phyloP scores from a whole-genome alignment of 2,329 filamentous ascomycete genomes.

The Paramyrothecium roridum region DNA sequence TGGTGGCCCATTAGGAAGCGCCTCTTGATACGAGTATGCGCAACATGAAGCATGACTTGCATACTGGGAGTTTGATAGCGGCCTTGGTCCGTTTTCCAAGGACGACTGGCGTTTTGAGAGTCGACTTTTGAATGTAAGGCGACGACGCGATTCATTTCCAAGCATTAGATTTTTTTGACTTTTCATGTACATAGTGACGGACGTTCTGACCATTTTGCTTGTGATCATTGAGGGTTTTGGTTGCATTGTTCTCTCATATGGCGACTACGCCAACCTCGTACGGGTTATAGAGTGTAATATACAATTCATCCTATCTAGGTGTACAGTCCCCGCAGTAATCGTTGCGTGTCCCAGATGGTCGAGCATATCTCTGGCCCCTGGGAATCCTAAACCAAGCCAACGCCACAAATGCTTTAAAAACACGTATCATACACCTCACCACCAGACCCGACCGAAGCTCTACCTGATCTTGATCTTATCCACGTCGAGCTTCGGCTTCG shows the following conservation, averaged over 20 bases:
- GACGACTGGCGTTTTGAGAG: neutral
- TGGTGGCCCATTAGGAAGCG: conserved; percentile 55
- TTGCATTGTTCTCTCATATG: too few species aligned
- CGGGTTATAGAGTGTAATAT: too few species aligned
- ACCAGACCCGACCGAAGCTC: neutral
- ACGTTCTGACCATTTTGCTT: too few species aligned
- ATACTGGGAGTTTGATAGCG: conserved; percentile 17
- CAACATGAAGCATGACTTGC: neutral
- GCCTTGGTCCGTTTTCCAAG: conserved; percentile 5
- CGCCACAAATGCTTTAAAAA: conserved; percentile 20
- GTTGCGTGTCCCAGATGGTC: too few species aligned
- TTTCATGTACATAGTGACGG: neutral
- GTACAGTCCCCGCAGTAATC: too few species aligned
- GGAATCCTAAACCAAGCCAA: conserved; percentile 15
- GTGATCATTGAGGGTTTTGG: too few species aligned
- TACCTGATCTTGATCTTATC: conserved; percentile 25
- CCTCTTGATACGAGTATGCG: neutral
- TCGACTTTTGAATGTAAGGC: neutral
- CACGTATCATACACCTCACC: conserved; percentile 22
- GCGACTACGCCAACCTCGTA: too few species aligned
- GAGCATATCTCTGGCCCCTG: neutral
- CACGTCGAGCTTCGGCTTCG: conserved; percentile 19
- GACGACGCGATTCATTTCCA: neutral
- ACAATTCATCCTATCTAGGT: too few species aligned
- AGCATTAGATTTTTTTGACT: neutral